Base-by-base conservation (phyloP, 75 land plant genomes). In the Cryptomeria japonica region DNA sequence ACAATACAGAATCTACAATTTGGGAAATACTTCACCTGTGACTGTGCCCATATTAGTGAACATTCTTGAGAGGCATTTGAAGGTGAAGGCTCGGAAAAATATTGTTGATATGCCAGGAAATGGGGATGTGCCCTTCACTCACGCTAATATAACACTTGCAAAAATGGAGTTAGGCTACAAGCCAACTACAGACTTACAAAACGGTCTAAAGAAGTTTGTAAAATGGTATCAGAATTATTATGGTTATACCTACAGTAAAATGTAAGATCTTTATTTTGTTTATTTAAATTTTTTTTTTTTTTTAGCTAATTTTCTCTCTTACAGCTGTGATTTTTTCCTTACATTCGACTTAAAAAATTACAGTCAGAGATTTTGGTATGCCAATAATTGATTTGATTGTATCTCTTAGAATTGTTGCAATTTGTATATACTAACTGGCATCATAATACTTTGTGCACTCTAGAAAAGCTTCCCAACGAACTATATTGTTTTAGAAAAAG, bases 41-140 rank as follows among this genome's bases (percentile, higher is more conserved):
- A 91, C 97, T 2, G 97, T 96, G 51, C 88, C 87, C 14, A 87
- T 85, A 55, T 90, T 96, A 25, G 97, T 96, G 46, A 86, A 84
- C 34, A 93, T 96, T 36, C 89, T 96, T 87, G 98, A 96, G 87
- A 93, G 91, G 89, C 90, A 89, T 46, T 83, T 96, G 93, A 95
- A 95, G 88, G 90, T 94, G 70, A 94, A 95, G 90, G 98, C 98
- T 0, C 91, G 90, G 85, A 88, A 84, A 76, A 90, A 93, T 58
- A 86, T 95, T 44, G 85, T 96, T 51, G 88, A 89, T 47, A 92
- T 96, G 97, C 98, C 98, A 28, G 87, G 94, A 86, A 96, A 96
- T 89, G 98, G 98, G 49, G 98, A 96, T 87, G 98, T 96, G 34
- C 92, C 88, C 38, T 96, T 88, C 86, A 96, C 98, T 10, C 98